phyloP scores from a whole-genome alignment of 2,329 filamentous ascomycete species.

The Ceratocystis alfenasii region DNA sequence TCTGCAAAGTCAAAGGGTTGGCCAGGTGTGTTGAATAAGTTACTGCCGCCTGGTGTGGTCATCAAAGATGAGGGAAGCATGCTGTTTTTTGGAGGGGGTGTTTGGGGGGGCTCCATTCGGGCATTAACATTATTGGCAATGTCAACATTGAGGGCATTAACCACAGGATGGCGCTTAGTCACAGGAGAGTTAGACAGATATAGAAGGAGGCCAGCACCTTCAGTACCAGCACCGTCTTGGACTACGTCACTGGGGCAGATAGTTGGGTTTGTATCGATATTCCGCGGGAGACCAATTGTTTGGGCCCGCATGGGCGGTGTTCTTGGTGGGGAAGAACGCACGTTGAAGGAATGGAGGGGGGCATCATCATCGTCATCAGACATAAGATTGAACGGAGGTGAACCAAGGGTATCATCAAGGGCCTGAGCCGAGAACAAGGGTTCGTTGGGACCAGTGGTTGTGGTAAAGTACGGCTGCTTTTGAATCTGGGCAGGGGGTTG shows the following conservation, averaged over 20 bases:
- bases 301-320: slow-evolving; percentile 61
- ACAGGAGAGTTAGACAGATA: slow-evolving; percentile 89
- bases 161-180: slow-evolving; percentile 33
- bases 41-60: slow-evolving; percentile 66
- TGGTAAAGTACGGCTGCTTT: slow-evolving; percentile 65
- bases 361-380: slow-evolving; percentile 71
- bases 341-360: slow-evolving; percentile 61
- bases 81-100: slow-evolving; percentile 57
- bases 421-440: slow-evolving; percentile 67
- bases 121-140: slow-evolving; percentile 45
- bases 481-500: slow-evolving; percentile 26
- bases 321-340: slow-evolving; percentile 69
- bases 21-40: slow-evolving; percentile 63
- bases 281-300: slow-evolving; percentile 36
- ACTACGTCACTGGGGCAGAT: slow-evolving; percentile 15
- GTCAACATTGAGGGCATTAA: slow-evolving; percentile 10
- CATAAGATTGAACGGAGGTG: slow-evolving; percentile 45
- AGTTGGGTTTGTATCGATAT: slow-evolving; percentile 23
- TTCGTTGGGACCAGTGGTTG: slow-evolving; percentile 56
- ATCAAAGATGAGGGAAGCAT: slow-evolving; percentile 72
- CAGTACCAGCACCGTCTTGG: slow-evolving; percentile 42
- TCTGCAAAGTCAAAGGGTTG: slow-evolving; percentile 87
- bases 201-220: slow-evolving; percentile 67
- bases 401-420: slow-evolving; percentile 50
- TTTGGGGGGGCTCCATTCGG: slow-evolving; percentile 58